These are phyloP conservation scores for Lycium ferocissimum DNA, from an alignment of 257 asterid species.

Conservation along the genomic window DNA sequence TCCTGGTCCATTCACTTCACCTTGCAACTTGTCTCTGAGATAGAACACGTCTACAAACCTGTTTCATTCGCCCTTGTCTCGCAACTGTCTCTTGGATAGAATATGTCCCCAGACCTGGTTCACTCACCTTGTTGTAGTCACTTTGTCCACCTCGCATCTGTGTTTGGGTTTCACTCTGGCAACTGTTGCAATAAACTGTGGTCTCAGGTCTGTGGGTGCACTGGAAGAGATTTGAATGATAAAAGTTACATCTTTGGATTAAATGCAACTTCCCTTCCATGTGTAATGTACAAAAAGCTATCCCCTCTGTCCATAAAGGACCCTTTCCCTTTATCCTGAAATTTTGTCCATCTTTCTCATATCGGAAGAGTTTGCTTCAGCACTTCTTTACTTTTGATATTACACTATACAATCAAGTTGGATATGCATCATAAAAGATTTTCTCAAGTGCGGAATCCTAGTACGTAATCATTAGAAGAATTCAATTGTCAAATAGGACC, in stretches of 20 bases:
- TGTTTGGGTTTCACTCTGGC: not conserved
- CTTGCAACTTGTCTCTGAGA: too few species aligned
- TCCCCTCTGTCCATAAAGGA: conserved; percentile 15
- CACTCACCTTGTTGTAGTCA: too few species aligned
- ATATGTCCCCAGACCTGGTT: too few species aligned
- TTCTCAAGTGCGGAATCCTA: conserved; percentile 4
- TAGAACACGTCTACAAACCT: too few species aligned
- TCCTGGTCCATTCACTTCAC: too few species aligned
- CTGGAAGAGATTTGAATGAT: conserved; percentile 18
- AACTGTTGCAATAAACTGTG: not conserved
- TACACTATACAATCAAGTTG: not conserved
- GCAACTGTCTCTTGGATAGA: too few species aligned
- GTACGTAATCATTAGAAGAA: not conserved
- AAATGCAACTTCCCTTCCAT: conserved; percentile 13
- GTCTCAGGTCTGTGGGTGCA: not conserved
- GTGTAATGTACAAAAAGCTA: conserved; percentile 17
- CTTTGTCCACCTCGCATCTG: too few species aligned
- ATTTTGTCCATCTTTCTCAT: not conserved
- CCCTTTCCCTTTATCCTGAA: not conserved
- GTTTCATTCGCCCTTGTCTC: too few species aligned
- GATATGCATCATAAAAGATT: conserved; percentile 11
- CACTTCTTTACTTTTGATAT: not conserved
- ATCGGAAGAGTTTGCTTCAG: conserved; percentile 4
- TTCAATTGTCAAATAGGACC: conserved; percentile 15
- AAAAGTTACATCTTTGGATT: not conserved